Evolutionary conservation across 148 eudicot species (phyloP), one percentile per base, ranked within the genome.

Genomic region (Cornus kousa): DNA sequence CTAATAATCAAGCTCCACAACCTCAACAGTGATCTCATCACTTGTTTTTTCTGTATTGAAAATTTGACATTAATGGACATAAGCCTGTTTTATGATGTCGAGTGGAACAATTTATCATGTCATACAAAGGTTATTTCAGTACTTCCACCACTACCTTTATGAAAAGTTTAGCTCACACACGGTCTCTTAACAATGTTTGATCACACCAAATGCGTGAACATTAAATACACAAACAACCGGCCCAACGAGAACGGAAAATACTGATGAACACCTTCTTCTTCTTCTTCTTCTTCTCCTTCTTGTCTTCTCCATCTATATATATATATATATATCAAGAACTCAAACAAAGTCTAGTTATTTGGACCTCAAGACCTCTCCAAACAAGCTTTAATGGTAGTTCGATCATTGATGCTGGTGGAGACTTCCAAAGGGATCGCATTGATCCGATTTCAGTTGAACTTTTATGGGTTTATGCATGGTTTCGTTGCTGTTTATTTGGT

Each of bases 351-450:
- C 43, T 28, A 0, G 28, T 28, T 28, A 28, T 28, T 28, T 28
- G 28, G 28, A 28, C n/a, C n/a, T 35, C 23, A 31, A 57, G 31
- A 3, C 23, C 4, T n/a, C 22, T 24, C 23, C 31, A 4, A 60
- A 31, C 1, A 59, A 14, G 9, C 9, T 14, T 3, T 59, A 13
- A n/a, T 59, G n/a, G 50, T 64, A 64, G 60, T 67, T 73, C 76
- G 7, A 55, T 10, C 60, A 10, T 73, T 79, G 81, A 73, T 79
- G 81, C 28, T 28, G 28, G 28, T 28, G 28, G 28, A 28, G 28
- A 28, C 28, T 28, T 28, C 28, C 28, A 28, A 79, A 79, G 81
- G 81, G 81, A 79, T 79, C 81, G 81, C 81, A 79, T 79, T 79
- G 81, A 79, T 79, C 77, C 81, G 46, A 8, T 48, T 28, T 28